These are phyloP conservation scores for Trypanosoma mega DNA, from an alignment of 208 protist genomes.

Conservation along the genomic window DNA sequence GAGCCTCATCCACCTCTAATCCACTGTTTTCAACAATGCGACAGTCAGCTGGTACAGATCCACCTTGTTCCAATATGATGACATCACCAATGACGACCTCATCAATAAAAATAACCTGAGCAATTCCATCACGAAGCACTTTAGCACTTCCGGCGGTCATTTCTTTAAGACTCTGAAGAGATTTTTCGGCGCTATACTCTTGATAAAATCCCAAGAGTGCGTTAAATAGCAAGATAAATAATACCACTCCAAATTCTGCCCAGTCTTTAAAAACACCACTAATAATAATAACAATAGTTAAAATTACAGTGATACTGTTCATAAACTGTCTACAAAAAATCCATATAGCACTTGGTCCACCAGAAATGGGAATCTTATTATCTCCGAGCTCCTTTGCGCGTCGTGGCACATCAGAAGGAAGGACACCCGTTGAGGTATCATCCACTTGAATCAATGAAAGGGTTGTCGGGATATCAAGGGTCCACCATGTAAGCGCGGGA, in stretches of 20 bases:
- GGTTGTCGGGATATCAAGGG: constrained; percentile 57
- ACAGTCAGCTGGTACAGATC: constrained; percentile 94
- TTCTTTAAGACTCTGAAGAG: constrained; percentile 78
- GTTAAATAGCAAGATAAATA: constrained; percentile 88
- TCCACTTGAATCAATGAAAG: constrained; percentile 75
- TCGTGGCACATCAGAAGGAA: constrained; percentile 41
- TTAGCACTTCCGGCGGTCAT: constrained; percentile 86
- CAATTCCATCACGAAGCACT: constrained; percentile 91
- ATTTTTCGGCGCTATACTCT: constrained; percentile 85
- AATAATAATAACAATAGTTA: constrained; percentile 81
- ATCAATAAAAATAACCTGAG: constrained; percentile 87
- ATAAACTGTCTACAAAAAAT: constrained; percentile 77
- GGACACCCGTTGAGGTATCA: constrained; percentile 47
- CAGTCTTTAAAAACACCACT: constrained; percentile 80
- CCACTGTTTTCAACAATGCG: constrained; percentile 87
- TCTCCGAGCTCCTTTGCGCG: constrained; percentile 63
- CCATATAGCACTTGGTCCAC: constrained; percentile 60
- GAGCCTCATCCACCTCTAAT: constrained; percentile 91
- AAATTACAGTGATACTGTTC: constrained; percentile 86
- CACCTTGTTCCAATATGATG: constrained; percentile 90
- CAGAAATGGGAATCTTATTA: constrained; percentile 81
- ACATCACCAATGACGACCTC: constrained; percentile 97
- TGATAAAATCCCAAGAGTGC: constrained; percentile 86
- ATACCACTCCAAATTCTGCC: constrained; percentile 85
- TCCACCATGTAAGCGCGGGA: constrained; percentile 70